phyloP scores from a whole-genome alignment of 805 yeast genomes.

The Torulaspora gathmanii region DNA sequence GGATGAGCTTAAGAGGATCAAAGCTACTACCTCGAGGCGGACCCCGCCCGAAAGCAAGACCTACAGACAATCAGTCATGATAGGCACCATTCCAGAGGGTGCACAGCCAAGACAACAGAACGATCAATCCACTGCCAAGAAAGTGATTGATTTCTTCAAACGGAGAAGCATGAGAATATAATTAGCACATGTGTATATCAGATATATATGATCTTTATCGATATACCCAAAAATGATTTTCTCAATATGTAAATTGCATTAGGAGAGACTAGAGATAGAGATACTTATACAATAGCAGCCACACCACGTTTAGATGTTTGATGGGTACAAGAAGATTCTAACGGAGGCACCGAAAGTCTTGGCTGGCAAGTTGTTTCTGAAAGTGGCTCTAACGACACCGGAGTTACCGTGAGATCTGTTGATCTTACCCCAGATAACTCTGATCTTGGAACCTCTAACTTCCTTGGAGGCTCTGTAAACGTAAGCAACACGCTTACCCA shows the following conservation, averaged over 20 bases:
- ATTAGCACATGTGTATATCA: conserved; percentile 7
- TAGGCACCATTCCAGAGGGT: conserved; percentile 7
- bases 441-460: conserved; percentile 96
- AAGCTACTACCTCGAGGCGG: conserved; percentile 1
- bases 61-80: conserved; percentile 15
- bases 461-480: conserved; percentile 99
- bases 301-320: conserved; percentile 74
- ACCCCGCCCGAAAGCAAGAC: not conserved
- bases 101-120: conserved; percentile 38
- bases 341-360: conserved; percentile 99
- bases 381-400: conserved; percentile 98
- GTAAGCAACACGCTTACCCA: conserved; percentile 99
- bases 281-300: conserved; percentile 21
- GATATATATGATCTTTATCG: conserved; percentile 1
- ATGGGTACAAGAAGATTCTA: conserved; percentile 99
- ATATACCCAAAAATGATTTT: conserved; percentile 8
- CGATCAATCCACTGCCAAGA: conserved; percentile 68
- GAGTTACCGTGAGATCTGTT: conserved; percentile 98
- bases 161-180: conserved; percentile 48
- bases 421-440: conserved; percentile 99
- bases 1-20: not conserved
- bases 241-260: conserved; percentile 15
- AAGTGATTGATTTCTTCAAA: conserved; percentile 73
- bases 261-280: conserved; percentile 11
- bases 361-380: conserved; percentile 98